These are phyloP conservation scores for Alternaria burnsii DNA, from an alignment of 2,329 filamentous ascomycete genomes.

Conservation along the genomic window DNA sequence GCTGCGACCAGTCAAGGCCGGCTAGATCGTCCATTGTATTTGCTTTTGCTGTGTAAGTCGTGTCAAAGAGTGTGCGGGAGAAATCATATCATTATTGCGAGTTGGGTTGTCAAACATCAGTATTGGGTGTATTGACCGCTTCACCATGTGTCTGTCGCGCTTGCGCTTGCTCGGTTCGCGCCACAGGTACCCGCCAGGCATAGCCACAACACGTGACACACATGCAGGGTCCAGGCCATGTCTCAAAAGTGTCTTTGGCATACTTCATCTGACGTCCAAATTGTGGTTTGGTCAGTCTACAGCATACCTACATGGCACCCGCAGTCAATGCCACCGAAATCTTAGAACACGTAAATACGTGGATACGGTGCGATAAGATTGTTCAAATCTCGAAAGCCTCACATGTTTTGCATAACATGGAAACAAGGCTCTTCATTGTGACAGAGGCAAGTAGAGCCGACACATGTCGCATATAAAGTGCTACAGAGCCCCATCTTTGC, in stretches of 20 bases:
- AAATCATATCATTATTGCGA: conserved; percentile 36
- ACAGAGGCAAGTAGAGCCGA: conserved; percentile 2
- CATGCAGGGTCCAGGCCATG: conserved; percentile 13
- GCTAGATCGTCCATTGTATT: conserved; percentile 61
- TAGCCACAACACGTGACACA: conserved; percentile 22
- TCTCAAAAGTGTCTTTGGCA: too few relatives aligned
- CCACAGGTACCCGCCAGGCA: conserved; percentile 12
- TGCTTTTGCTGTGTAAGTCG: conserved; percentile 11
- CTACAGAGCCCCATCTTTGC: conserved; percentile 1
- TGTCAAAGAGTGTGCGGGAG: conserved; percentile 12
- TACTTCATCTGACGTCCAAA: background rate
- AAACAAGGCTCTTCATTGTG: background rate
- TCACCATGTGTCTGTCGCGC: conserved; percentile 14
- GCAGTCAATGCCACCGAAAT: background rate
- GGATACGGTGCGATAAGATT: background rate
- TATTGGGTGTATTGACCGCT: conserved; percentile 8
- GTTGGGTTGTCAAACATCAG: conserved; percentile 7
- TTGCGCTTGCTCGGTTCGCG: conserved; percentile 20
- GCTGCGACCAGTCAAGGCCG: conserved; percentile 58
- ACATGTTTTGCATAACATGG: background rate
- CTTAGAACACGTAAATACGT: background rate
- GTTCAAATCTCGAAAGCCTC: background rate
- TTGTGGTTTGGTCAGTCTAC: background rate
- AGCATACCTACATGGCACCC: background rate
- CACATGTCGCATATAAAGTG: conserved; percentile 4